These are phyloP conservation scores for Russula brevipes DNA, from an alignment of 768 basidiomycete species.

Conservation along the genomic window DNA sequence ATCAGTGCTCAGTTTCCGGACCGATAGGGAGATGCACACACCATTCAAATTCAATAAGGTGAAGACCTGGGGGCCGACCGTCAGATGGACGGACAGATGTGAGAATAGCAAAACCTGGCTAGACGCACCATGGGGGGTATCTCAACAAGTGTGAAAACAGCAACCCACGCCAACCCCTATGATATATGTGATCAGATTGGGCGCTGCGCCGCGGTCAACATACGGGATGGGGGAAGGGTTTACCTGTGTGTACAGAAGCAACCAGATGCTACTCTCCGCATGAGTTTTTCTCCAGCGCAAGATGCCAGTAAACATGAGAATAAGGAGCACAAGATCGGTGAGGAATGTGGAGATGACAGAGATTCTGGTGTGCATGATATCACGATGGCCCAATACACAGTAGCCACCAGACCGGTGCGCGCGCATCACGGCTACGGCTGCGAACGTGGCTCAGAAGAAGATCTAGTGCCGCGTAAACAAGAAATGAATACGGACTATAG, in stretches of 20 bases:
- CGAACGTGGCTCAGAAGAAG: neutral
- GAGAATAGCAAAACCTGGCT: too few species aligned
- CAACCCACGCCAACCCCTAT: neutral
- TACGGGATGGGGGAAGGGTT: neutral
- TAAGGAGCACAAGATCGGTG: neutral
- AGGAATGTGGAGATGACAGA: neutral
- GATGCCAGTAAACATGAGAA: conserved; percentile 3
- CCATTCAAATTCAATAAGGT: neutral
- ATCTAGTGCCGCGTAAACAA: neutral
- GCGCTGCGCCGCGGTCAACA: neutral
- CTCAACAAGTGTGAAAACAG: neutral
- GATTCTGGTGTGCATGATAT: neutral
- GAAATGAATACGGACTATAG: neutral
- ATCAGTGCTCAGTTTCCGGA: neutral
- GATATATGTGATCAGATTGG: neutral
- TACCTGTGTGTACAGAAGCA: conserved; percentile 2
- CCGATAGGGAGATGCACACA: neutral
- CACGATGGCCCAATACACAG: neutral
- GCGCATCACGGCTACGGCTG: neutral
- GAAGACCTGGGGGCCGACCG: neutral
- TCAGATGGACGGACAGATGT: neutral
- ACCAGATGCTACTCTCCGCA: neutral
- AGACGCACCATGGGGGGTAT: neutral
- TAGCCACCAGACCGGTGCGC: too few species aligned
- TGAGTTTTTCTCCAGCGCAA: conserved; percentile 6